phyloP scores from a whole-genome alignment of 805 yeast species.

The Teunomyces funiuensis region DNA sequence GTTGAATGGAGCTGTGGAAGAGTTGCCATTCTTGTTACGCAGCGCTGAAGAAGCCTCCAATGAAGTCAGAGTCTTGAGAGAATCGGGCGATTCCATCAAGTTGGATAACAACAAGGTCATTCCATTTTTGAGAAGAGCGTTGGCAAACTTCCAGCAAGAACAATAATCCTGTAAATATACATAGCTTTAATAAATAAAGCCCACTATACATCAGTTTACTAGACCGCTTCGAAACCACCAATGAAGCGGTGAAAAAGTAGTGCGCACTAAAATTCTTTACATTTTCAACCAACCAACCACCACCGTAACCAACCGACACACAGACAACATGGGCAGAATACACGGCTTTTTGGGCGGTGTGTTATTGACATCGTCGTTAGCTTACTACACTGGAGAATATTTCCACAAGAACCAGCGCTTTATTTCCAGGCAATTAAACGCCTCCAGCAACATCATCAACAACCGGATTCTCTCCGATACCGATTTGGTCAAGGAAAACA shows the following conservation, averaged over 20 bases:
- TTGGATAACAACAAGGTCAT: slow-evolving; percentile 42
- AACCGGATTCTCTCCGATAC: slow-evolving; percentile 51
- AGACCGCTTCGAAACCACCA: no score
- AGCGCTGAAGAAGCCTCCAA: slow-evolving; percentile 41
- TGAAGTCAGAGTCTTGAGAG: slow-evolving; percentile 51
- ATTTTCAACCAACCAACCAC: neutral
- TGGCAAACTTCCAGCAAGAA: slow-evolving; percentile 15
- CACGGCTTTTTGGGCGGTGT: slow-evolving; percentile 52
- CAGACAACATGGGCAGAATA: slow-evolving; percentile 34
- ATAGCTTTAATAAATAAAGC: neutral
- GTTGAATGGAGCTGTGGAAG: slow-evolving; percentile 41
- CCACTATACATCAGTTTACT: neutral
- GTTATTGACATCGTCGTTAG: slow-evolving; percentile 58
- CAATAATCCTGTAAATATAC: neutral
- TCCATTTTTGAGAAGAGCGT: slow-evolving; percentile 36
- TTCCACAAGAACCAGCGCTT: slow-evolving; percentile 48
- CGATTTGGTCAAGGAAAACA: slow-evolving; percentile 43
- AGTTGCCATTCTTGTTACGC: slow-evolving; percentile 40
- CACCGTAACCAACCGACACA: neutral
- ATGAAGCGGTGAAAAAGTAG: neutral
- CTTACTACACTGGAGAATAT: slow-evolving; percentile 60
- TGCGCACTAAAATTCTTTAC: neutral
- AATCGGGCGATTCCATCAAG: slow-evolving; percentile 23
- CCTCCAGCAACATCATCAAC: slow-evolving; percentile 51
- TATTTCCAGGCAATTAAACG: slow-evolving; percentile 47